Evolutionary conservation across 257 asterid species (phyloP), one percentile per base, ranked within the genome.

Genomic region (Plectranthus barbatus): DNA sequence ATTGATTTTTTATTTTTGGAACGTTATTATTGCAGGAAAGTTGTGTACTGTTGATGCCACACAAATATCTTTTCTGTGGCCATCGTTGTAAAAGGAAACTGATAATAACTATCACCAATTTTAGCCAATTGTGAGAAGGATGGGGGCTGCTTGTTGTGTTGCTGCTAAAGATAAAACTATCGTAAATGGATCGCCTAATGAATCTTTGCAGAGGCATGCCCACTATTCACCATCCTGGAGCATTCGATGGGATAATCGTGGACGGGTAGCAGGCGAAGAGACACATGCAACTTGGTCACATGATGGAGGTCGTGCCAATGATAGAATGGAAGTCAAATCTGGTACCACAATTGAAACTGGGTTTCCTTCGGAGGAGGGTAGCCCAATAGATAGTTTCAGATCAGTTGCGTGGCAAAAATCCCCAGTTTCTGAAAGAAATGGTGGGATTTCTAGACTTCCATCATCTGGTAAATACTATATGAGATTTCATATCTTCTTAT

Each of bases 111-210:
- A 39, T 74, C 41, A 20, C 50, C 34, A n/a, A 70, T 49, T 45
- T 59, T 37, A 45, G 55, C 62, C 62, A 64, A 58, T 21, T 53
- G 77, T 72, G 79, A 86, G 72, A 64, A 64, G 81, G 67, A 63
- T 93, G 99, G 99, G 99, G 23, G 89, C 99, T 66, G 99, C 88
- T 51, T 93, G 99, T 75, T 93, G 99, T 77, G 92, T 93, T 59
- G 97, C 96, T 73, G 87, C 94, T 46, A 87, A 80, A 84, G 77
- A 86, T 76, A 74, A 84, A 75, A 76, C 92, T 21, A 74, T 83
- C 56, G 70, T 82, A 39, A 83, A 79, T 75, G 88, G 84, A 56
- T 70, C 95, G 49, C 79, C 90, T 39, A 62, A 73, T 48, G 96
- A 85, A 46, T 53, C 74, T 56, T 62, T 84, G 60, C 91, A 83